Conservation (phyloP, 2,329 filamentous ascomycete species). For the Mariannaea elegans region DNA sequence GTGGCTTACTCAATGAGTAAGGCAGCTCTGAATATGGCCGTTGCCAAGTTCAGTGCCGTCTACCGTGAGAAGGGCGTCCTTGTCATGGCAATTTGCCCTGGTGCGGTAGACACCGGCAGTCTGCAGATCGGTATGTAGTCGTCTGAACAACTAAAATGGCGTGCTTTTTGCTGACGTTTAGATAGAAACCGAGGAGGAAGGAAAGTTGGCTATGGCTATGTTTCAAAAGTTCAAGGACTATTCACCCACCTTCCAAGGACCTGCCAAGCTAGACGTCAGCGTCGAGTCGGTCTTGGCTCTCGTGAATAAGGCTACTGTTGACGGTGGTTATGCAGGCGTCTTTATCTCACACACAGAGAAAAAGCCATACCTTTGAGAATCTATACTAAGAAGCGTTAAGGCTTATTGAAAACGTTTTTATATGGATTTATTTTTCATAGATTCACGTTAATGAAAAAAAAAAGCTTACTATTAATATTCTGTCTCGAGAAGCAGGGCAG, state of each 20-base stretch:
- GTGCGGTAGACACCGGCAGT: not conserved
- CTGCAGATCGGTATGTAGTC: constrained; percentile 1
- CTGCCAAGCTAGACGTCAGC: not conserved
- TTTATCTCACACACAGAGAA: constrained; percentile 11
- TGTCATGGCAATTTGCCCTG: not conserved
- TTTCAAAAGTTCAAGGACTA: not conserved
- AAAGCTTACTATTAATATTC: constrained; percentile 1
- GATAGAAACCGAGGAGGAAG: constrained; percentile 1
- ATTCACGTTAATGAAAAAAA: constrained; percentile 5
- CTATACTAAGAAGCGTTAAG: constrained; percentile 2
- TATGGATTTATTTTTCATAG: constrained; percentile 5
- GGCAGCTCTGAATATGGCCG: constrained; percentile 60
- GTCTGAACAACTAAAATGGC: constrained; percentile 1
- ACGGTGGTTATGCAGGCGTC: not conserved
- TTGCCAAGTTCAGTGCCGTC: constrained; percentile 61
- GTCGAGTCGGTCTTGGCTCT: constrained; percentile 3
- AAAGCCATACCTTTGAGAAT: constrained; percentile 12
- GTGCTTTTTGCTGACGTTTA: constrained; percentile 1
- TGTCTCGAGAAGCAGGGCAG: constrained; percentile 3
- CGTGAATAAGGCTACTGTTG: constrained; percentile 3
- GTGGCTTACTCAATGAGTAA: constrained; percentile 58
- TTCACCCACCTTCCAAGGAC: constrained; percentile 1
- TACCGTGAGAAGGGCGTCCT: constrained; percentile 6
- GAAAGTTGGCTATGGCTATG: constrained; percentile 1
- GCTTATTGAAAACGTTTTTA: constrained; percentile 3